A percentile compares a stretch with the other conserved stretches of the same genome.
phyloP scores from a whole-genome alignment of 2,329 filamentous ascomycete genomes.

The Xylaria sp. region DNA sequence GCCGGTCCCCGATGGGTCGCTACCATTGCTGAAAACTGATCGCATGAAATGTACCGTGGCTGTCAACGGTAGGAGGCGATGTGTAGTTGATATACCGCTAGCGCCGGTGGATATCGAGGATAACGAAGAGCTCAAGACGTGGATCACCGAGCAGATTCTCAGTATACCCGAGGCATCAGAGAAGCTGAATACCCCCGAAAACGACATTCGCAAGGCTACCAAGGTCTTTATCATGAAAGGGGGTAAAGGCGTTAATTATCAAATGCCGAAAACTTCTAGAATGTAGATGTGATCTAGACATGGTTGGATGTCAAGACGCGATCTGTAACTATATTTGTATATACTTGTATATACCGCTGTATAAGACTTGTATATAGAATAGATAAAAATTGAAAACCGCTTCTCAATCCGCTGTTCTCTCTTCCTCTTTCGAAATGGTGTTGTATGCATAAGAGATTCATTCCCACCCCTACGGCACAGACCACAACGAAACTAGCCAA shows the following conservation, averaged over 20 bases:
- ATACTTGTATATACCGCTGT: conserved; percentile 28
- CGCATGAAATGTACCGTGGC: conserved; percentile 74
- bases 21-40: conserved; percentile 62
- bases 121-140: conserved; percentile 60
- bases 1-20: conserved; percentile 65
- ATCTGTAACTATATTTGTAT: conserved; percentile 23
- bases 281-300: conserved; percentile 1
- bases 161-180: conserved; percentile 68
- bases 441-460: neutral
- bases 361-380: conserved; percentile 12
- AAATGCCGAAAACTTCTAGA: conserved; percentile 51
- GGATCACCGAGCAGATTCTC: conserved; percentile 71
- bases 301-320: neutral
- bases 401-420: neutral
- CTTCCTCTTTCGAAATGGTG: neutral
- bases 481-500: conserved; percentile 16
- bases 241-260: conserved; percentile 80
- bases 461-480: conserved; percentile 16
- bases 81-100: conserved; percentile 72
- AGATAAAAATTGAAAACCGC: conserved; percentile 15
- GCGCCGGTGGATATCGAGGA: conserved; percentile 56
- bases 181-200: conserved; percentile 62
- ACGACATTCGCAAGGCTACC: conserved; percentile 54
- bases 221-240: conserved; percentile 58
- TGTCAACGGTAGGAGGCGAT: conserved; percentile 81